A percentile compares a stretch with the other conserved stretches of the same genome.
phyloP scores from a whole-genome alignment of 345 rosid genomes.

The Ricinus communis region DNA sequence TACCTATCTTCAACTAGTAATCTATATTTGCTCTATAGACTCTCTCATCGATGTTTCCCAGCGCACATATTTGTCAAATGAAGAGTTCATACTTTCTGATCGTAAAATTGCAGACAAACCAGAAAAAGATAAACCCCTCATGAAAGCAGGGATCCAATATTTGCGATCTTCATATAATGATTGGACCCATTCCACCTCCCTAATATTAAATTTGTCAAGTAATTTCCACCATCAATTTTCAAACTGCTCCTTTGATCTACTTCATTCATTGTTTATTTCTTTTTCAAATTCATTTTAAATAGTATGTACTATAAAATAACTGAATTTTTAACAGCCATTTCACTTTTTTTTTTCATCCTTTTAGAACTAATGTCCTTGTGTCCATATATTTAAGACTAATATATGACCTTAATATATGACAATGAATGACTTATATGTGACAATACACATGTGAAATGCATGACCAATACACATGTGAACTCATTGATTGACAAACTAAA shows the following conservation, averaged over 20 bases:
- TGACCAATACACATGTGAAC: no score
- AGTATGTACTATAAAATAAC: no score
- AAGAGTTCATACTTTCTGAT: slow-evolving; percentile 60
- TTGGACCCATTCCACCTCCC: slow-evolving; percentile 73
- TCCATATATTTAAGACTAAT: no score
- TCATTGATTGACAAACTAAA: no score
- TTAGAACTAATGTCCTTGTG: no score
- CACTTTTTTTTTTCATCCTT: no score
- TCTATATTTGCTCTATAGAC: slow-evolving; percentile 64
- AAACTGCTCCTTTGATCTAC: slow-evolving; percentile 74
- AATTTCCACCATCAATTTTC: slow-evolving; percentile 89
- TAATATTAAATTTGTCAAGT: slow-evolving; percentile 71
- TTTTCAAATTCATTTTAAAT: no score
- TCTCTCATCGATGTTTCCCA: slow-evolving; percentile 68
- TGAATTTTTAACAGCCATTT: no score
- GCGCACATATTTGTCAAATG: slow-evolving; percentile 70
- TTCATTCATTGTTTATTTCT: no score
- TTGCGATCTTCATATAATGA: slow-evolving; percentile 67
- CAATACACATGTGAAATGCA: no score
- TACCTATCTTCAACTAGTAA: slow-evolving; percentile 69
- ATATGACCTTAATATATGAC: no score
- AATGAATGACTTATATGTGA: no score
- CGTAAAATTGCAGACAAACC: slow-evolving; percentile 62
- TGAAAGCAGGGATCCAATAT: slow-evolving; percentile 78
- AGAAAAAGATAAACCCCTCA: slow-evolving; percentile 72